These are phyloP conservation scores for Candida labiduridarum DNA, from an alignment of 1,139 yeast genomes.

Conservation along the genomic window DNA sequence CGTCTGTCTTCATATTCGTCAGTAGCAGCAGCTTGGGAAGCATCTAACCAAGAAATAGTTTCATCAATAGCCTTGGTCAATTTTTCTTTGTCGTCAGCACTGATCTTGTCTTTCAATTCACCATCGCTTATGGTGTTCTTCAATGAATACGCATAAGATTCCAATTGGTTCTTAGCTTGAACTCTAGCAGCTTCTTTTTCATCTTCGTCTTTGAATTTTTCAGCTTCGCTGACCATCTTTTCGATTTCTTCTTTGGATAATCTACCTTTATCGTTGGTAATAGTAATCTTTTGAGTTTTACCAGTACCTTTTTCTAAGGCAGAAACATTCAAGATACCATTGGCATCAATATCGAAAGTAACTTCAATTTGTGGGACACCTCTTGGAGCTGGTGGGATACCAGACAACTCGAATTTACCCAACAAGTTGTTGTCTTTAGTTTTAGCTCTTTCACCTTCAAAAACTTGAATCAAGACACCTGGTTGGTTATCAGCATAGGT, in stretches of 20 bases:
- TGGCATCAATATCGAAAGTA: conserved; percentile 89
- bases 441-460: conserved; percentile 95
- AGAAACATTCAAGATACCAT: conserved; percentile 90
- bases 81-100: conserved; percentile 47
- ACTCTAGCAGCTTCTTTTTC: conserved; percentile 40
- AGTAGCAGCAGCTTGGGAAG: conserved; percentile 52
- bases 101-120: conserved; percentile 53
- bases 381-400: conserved; percentile 97
- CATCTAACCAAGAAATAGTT: conserved; percentile 52
- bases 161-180: conserved; percentile 77
- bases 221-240: conserved; percentile 52
- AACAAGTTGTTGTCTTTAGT: conserved; percentile 92
- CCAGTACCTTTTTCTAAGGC: conserved; percentile 97
- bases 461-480: conserved; percentile 92
- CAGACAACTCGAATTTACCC: conserved; percentile 91
- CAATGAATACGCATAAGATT: conserved; percentile 84
- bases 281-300: conserved; percentile 42
- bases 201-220: conserved; percentile 42
- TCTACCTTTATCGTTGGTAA: conserved; percentile 51
- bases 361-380: conserved; percentile 97
- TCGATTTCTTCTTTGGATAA: conserved; percentile 52
- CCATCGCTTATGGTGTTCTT: conserved; percentile 59
- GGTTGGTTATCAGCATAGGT: conserved; percentile 97
- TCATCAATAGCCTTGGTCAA: conserved; percentile 46
- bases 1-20: conserved; percentile 62